Conservation (phyloP, 83 land plant species). For the Diphasiastrum complanatum region DNA sequence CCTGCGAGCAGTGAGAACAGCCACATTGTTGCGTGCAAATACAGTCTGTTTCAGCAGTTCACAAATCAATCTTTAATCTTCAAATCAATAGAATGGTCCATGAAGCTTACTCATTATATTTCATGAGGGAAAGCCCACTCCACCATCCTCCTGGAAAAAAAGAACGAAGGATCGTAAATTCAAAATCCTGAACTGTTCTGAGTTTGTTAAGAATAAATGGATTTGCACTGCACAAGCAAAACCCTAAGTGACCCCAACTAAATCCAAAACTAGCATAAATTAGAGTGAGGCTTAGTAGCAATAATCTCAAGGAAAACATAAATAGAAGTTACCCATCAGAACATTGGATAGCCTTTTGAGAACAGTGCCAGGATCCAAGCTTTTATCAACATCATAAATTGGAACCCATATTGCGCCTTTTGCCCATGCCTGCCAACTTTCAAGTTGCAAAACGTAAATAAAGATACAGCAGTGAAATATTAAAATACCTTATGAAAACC, state of each 20-base stretch:
- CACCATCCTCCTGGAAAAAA: slow-evolving; percentile 82
- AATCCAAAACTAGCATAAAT: not conserved
- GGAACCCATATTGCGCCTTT: slow-evolving; percentile 83
- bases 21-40: not conserved
- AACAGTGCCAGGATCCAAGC: slow-evolving; percentile 43
- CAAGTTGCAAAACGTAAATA: too few species aligned
- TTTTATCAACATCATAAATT: slow-evolving; percentile 66
- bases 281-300: not conserved
- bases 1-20: too few species aligned
- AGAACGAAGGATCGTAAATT: slow-evolving; percentile 11
- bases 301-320: not conserved
- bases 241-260: not conserved
- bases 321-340: slow-evolving; percentile 56
- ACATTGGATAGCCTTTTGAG: slow-evolving; percentile 61
- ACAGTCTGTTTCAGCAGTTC: not conserved
- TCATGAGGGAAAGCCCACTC: slow-evolving; percentile 74
- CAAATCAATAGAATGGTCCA: not conserved
- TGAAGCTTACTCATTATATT: slow-evolving; percentile 56
- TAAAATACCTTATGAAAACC: too few species aligned
- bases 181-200: too few species aligned
- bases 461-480: too few species aligned
- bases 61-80: not conserved
- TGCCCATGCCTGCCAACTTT: slow-evolving; percentile 59
- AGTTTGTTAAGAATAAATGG: too few species aligned
- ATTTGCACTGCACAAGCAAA: not conserved